Base-by-base conservation (phyloP, 768 basidiomycete genomes). In the Auricularia sp. region DNA sequence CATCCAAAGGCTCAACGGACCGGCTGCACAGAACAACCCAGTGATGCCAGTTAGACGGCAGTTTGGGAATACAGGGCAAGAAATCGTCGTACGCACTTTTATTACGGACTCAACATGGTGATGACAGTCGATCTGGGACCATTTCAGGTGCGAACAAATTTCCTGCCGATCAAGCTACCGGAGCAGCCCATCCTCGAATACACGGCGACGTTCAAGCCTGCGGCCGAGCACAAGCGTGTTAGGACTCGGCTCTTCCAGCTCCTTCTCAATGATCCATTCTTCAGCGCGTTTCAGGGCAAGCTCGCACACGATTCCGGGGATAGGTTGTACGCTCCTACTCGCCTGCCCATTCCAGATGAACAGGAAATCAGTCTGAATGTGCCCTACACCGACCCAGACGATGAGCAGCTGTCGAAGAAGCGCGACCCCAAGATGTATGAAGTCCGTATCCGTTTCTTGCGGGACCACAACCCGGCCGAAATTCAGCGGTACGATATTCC, bases 111-210 rank as follows among this genome's bases (percentile, higher is more conserved):
- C 29, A 29, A 29, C 29, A 29, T 29, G 29, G 29, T 29, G 29
- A 29, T 29, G 29, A 29, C 29, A 0, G 29, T 29, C 29, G 29
- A 29, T 29, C 29, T 29, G 29, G 29, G 29, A 29, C 29, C 29
- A 29, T 29, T 29, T 29, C 29, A 29, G 29, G 29, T 29, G 29
- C 29, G 29, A 29, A 78, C 86, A 23, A 88, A 88, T 70, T 87
- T 87, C 73, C 87, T 87, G 71, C 69, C 84, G 0, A 68, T 88
- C 11, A 77, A 71, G 36, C 14, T 51, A 21, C 77, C 79, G 56
- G 76, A 77, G 0, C 77, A 76, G 5, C 74, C 76, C 0, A 70
- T 85, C 5, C 84, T 80, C 69, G 85, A 87, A 65, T 88, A 88
- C 67, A 59, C 33, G 36, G 62, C 69, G 34, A 66, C 64, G 23